These are phyloP conservation scores for Naganishia vaughanmartiniae DNA, from an alignment of 768 basidiomycete species.

Conservation along the genomic window DNA sequence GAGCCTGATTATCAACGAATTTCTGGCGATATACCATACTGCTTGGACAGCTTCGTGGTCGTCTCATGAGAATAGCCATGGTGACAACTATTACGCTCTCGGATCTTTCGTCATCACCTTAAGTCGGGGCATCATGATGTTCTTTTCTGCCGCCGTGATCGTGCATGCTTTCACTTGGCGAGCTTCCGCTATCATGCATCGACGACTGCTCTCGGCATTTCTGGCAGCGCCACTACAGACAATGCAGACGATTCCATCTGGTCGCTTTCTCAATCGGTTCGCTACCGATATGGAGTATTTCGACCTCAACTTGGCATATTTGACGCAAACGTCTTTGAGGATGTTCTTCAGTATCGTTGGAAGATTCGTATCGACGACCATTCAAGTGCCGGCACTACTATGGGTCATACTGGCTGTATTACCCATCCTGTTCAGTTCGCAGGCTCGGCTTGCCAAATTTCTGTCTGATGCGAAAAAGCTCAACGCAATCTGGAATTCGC, in stretches of 20 bases:
- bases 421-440: not conserved
- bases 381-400: conserved; percentile 31
- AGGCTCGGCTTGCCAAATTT: conserved; percentile 54
- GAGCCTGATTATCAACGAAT: not conserved
- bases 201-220: not conserved
- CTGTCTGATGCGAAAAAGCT: conserved; percentile 47
- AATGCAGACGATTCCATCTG: conserved; percentile 1
- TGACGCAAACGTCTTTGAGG: conserved; percentile 40
- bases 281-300: conserved; percentile 40
- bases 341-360: conserved; percentile 43
- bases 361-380: conserved; percentile 41
- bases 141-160: not conserved
- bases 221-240: conserved; percentile 10
- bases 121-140: not conserved
- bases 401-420: conserved; percentile 54
- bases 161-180: conserved; percentile 12
- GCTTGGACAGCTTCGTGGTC: conserved; percentile 10
- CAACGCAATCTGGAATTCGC: conserved; percentile 39
- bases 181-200: conserved; percentile 32
- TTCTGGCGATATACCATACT: not conserved
- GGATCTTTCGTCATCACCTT: not conserved
- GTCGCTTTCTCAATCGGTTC: conserved; percentile 44
- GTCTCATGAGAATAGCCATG: not conserved
- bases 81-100: not conserved
- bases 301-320: conserved; percentile 37